Evolutionary conservation across 108 stramenopile genomes (phyloP).

Genomic region (Nitzschia sp.): DNA sequence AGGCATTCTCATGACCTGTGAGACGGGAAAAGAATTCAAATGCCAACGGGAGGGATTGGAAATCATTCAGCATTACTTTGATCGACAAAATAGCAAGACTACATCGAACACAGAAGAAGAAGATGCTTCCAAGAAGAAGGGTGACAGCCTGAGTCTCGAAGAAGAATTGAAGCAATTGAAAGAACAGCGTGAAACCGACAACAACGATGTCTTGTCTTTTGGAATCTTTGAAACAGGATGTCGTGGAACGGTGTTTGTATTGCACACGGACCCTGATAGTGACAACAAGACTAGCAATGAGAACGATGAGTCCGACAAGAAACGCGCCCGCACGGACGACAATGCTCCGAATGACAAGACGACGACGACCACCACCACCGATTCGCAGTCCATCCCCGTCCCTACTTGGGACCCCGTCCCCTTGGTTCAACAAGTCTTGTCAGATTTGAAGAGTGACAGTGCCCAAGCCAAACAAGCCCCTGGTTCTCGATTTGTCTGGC

Average conservation of each 20-base stretch:
- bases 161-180: conserved; percentile 70
- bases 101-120: conserved; percentile 1
- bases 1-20: conserved; percentile 69
- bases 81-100: conserved; percentile 1
- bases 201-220: conserved; percentile 32
- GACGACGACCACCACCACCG: background rate
- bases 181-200: conserved; percentile 24
- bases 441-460: conserved; percentile 35
- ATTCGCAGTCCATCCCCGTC: background rate
- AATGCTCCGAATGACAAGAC: background rate
- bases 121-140: background rate
- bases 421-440: conserved; percentile 53
- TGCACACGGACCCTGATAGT: conserved; percentile 42
- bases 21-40: conserved; percentile 65
- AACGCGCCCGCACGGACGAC: background rate
- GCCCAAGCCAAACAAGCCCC: conserved; percentile 18
- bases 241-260: conserved; percentile 61
- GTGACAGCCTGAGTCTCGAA: conserved; percentile 50
- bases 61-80: conserved; percentile 64
- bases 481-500: conserved; percentile 62
- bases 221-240: conserved; percentile 60
- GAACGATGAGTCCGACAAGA: background rate
- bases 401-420: conserved; percentile 68
- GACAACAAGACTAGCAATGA: conserved; percentile 5
- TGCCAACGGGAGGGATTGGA: conserved; percentile 77